phyloP scores from a whole-genome alignment of 73 alveolate species.

The Paramecium primaurelia region DNA sequence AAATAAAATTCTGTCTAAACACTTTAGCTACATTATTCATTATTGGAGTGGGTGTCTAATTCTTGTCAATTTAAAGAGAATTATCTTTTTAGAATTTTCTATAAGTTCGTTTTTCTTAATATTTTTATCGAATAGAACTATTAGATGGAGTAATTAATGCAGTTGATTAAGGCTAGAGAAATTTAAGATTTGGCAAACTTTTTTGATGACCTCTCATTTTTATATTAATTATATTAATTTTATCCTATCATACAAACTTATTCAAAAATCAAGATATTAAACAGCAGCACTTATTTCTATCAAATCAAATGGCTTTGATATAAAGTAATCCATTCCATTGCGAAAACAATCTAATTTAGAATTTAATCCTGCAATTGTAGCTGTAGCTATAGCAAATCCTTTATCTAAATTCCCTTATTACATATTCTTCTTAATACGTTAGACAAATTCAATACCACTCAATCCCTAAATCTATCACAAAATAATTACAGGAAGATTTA shows the following conservation, averaged over 20 bases:
- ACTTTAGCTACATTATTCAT: neutral
- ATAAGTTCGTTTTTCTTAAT: neutral
- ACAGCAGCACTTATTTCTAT: conserved; percentile 38
- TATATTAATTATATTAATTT: neutral
- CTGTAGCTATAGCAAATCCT: conserved; percentile 10
- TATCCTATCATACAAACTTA: neutral
- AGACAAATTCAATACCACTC: neutral
- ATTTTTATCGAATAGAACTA: neutral
- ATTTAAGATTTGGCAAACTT: neutral
- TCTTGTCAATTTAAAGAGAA: neutral
- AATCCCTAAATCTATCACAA: neutral
- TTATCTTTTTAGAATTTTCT: neutral
- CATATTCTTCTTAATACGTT: neutral
- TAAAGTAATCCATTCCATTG: conserved; percentile 34
- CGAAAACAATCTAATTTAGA: conserved; percentile 32
- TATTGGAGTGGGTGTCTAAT: neutral
- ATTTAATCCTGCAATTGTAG: neutral
- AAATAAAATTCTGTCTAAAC: neutral
- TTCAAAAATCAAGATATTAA: conserved; percentile 26
- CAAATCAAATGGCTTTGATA: conserved; percentile 35
- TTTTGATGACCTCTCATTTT: neutral
- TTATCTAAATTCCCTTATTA: neutral
- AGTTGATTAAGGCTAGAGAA: neutral
- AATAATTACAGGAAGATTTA: neutral
- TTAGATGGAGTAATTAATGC: neutral